phyloP scores from a whole-genome alignment of 2,329 filamentous ascomycete genomes.

The Sphaerostilbella broomeana region DNA sequence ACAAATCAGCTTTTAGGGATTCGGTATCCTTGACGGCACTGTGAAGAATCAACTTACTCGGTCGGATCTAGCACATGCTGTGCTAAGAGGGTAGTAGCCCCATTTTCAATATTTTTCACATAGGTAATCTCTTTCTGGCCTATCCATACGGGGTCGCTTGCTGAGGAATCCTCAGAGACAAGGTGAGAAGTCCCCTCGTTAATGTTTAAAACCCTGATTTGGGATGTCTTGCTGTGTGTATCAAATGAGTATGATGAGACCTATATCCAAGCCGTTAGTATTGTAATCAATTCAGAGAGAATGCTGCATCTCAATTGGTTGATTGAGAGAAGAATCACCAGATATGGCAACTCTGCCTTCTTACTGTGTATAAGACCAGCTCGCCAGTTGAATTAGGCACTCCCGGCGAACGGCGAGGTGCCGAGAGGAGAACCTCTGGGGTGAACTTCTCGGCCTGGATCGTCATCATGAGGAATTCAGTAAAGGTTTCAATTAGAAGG shows the following conservation, averaged over 20 bases:
- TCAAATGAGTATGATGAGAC: constrained; percentile 75
- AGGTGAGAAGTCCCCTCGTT: constrained; percentile 57
- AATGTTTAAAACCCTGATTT: constrained; percentile 67
- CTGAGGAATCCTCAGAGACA: constrained; percentile 57
- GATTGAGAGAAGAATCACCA: not conserved
- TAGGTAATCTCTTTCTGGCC: constrained; percentile 55
- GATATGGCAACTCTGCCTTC: not conserved
- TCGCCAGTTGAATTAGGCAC: constrained; percentile 62
- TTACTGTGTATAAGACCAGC: constrained; percentile 57
- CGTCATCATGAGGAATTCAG: constrained; percentile 49
- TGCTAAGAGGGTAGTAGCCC: constrained; percentile 40
- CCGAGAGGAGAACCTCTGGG: constrained; percentile 68
- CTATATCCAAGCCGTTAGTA: constrained; percentile 24
- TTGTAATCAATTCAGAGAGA: not conserved
- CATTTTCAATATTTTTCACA: constrained; percentile 45
- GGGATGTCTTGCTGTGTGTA: constrained; percentile 59
- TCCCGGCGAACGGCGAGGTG: constrained; percentile 64
- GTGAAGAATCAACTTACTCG: constrained; percentile 29
- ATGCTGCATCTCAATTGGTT: not conserved
- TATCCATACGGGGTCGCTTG: constrained; percentile 72
- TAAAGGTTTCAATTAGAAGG: not conserved
- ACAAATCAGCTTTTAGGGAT: too few relatives aligned
- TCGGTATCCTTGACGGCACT: too few relatives aligned
- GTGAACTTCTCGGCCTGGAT: constrained; percentile 65
- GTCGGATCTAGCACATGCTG: constrained; percentile 28